These are phyloP conservation scores for Hondaea fermentalgiana DNA, from an alignment of 108 stramenopile species.

Conservation along the genomic window DNA sequence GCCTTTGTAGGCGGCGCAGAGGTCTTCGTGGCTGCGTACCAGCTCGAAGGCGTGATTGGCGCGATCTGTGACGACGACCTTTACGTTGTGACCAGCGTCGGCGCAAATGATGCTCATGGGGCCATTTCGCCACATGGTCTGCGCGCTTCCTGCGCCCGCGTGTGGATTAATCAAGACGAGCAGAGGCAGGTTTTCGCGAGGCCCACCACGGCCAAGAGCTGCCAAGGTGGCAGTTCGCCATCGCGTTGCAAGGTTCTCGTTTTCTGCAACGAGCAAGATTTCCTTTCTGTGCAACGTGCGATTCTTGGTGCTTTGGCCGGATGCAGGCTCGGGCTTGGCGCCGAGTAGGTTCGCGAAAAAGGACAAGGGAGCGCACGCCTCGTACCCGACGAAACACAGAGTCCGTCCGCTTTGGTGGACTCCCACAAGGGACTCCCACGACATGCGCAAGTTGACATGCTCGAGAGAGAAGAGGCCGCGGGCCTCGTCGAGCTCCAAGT, in stretches of 20 bases:
- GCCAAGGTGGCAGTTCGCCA: not conserved
- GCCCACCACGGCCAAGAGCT: not conserved
- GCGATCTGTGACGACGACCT: not conserved
- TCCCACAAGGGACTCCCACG: not conserved
- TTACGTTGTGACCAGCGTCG: not conserved
- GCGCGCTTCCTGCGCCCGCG: not conserved
- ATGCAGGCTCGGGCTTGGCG: not conserved
- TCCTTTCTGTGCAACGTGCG: not conserved
- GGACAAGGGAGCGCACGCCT: not conserved
- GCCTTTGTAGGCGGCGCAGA: not conserved
- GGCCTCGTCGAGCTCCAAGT: too few relatives aligned
- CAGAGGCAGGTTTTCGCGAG: not conserved
- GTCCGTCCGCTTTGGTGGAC: not conserved
- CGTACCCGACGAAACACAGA: not conserved
- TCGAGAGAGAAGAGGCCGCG: too few relatives aligned
- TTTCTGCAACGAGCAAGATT: not conserved
- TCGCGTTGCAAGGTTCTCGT: not conserved
- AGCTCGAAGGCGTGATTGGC: not conserved
- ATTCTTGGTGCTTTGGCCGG: not conserved
- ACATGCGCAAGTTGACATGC: not conserved
- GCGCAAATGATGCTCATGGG: not conserved
- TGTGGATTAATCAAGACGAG: not conserved
- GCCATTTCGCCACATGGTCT: not conserved
- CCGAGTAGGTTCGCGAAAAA: not conserved
- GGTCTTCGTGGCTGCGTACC: not conserved